These are phyloP conservation scores for Cadophora sp. DNA, from an alignment of 2,329 filamentous ascomycete genomes.

Conservation along the genomic window DNA sequence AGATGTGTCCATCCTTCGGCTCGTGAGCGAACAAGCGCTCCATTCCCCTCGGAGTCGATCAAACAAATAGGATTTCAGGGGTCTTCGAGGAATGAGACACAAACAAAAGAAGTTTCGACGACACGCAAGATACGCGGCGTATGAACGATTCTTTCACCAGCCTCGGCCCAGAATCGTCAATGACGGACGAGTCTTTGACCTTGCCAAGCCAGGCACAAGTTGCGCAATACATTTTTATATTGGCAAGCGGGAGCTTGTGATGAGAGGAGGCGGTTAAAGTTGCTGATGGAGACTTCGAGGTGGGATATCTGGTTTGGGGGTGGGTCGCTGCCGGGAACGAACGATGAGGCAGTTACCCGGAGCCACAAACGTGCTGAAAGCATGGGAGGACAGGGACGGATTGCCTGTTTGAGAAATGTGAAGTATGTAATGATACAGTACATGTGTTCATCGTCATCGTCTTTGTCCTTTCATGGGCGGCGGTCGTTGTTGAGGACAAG, in stretches of 20 bases:
- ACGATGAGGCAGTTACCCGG: conserved; percentile 1
- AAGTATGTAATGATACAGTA: no score
- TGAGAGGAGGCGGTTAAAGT: neutral
- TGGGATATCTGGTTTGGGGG: neutral
- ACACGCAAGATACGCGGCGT: conserved; percentile 20
- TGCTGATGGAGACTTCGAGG: neutral
- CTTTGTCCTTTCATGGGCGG: neutral
- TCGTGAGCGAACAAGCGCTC: neutral
- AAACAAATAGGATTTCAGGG: neutral
- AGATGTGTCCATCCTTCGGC: neutral
- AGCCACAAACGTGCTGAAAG: neutral
- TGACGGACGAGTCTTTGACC: conserved; percentile 6
- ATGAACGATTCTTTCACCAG: conserved; percentile 10
- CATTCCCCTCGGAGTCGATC: neutral
- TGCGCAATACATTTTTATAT: neutral
- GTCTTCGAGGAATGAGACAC: neutral
- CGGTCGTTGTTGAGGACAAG: neutral
- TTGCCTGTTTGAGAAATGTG: neutral
- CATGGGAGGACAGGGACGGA: neutral
- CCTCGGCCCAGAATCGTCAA: neutral
- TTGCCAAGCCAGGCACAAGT: conserved; percentile 3
- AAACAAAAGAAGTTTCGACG: conserved; percentile 20
- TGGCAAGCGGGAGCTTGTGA: neutral
- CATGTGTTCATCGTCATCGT: neutral
- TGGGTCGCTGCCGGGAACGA: neutral